These are phyloP conservation scores for Plasmodium gallinaceum DNA, from an alignment of 169 alveolate species.

Conservation along the genomic window DNA sequence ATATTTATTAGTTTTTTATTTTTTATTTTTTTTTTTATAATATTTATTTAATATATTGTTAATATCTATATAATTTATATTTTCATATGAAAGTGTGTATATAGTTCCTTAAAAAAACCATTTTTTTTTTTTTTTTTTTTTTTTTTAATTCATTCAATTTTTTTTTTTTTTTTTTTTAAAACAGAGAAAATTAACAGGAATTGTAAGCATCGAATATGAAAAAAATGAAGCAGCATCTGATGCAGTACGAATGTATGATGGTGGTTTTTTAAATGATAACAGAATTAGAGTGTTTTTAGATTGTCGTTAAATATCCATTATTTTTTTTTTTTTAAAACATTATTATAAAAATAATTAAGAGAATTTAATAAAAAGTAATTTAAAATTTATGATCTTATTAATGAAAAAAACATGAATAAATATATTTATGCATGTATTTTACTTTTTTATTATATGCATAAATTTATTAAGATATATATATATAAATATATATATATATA, in stretches of 20 bases:
- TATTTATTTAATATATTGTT: background rate
- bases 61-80: background rate
- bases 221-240: slow-evolving; percentile 63
- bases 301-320: background rate
- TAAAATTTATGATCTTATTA: too few species aligned
- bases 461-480: too few species aligned
- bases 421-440: too few species aligned
- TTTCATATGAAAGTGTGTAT: background rate
- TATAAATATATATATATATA: too few species aligned
- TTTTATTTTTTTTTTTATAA: background rate
- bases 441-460: too few species aligned
- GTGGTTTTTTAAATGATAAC: slow-evolving; percentile 50
- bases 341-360: background rate
- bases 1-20: background rate
- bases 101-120: background rate
- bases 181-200: slow-evolving; percentile 65
- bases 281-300: slow-evolving; percentile 52
- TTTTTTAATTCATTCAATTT: background rate
- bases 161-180: background rate
- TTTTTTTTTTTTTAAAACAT: background rate
- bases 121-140: background rate
- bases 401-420: background rate
- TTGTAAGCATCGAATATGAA: slow-evolving; percentile 57
- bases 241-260: slow-evolving; percentile 66
- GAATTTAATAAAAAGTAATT: too few species aligned